Percentiles rank a stretch among this genome's conserved stretches.
phyloP scores from a whole-genome alignment of 805 yeast species.

The Kazachstania viticola region DNA sequence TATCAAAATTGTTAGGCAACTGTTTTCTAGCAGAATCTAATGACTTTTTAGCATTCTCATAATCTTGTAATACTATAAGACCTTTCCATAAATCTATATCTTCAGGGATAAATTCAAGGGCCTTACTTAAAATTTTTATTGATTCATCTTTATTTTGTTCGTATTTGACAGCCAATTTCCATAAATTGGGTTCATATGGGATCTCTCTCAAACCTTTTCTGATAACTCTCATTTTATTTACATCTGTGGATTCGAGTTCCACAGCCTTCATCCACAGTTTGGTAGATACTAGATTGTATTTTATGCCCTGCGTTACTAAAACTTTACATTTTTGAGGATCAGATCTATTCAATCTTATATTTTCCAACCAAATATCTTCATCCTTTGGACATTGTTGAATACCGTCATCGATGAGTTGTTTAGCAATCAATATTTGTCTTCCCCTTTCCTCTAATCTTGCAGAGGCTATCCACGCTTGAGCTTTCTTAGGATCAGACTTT shows the following conservation, averaged over 20 bases:
- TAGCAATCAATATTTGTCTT: slow-evolving; percentile 44
- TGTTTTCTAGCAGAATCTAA: slow-evolving; percentile 51
- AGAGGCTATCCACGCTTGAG: slow-evolving; percentile 78
- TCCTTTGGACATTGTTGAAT: slow-evolving; percentile 53
- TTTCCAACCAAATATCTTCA: slow-evolving; percentile 78
- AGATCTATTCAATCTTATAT: slow-evolving; percentile 44
- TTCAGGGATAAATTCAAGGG: slow-evolving; percentile 56
- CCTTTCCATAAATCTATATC: slow-evolving; percentile 58
- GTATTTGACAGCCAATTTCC: slow-evolving; percentile 53
- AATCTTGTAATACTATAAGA: slow-evolving; percentile 34
- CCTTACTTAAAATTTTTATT: slow-evolving; percentile 44
- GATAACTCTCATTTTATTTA: slow-evolving; percentile 44
- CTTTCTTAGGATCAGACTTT: slow-evolving; percentile 56
- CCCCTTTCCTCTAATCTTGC: slow-evolving; percentile 68
- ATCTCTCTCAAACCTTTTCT: slow-evolving; percentile 61
- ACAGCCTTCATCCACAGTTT: slow-evolving; percentile 65
- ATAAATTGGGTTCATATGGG: slow-evolving; percentile 47
- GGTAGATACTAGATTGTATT: slow-evolving; percentile 42
- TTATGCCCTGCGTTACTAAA: slow-evolving; percentile 56
- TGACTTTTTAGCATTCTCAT: slow-evolving; percentile 39
- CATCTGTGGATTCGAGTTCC: slow-evolving; percentile 48
- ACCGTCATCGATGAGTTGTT: slow-evolving; percentile 56
- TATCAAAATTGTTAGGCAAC: slow-evolving; percentile 34
- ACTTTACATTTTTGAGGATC: slow-evolving; percentile 38
- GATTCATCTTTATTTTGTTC: slow-evolving; percentile 45